Conservation (phyloP, 352 stramenopile genomes). For the Peronospora farinosa region DNA sequence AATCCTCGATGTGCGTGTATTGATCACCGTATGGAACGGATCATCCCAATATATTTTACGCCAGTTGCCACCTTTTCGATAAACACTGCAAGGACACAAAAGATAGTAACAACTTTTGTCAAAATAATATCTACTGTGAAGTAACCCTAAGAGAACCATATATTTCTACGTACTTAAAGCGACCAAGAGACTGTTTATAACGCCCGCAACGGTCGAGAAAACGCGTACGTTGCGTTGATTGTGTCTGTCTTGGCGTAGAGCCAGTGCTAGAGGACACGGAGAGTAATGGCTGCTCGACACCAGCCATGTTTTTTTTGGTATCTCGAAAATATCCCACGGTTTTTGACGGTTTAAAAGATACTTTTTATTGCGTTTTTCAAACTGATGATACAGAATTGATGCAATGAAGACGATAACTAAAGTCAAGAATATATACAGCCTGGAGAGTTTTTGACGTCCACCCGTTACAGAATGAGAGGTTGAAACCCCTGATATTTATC, state of each 20-base stretch:
- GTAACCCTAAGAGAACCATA: neutral
- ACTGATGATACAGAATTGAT: too few species aligned
- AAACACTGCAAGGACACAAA: conserved; percentile 36
- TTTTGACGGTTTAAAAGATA: too few species aligned
- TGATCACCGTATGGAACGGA: conserved; percentile 83
- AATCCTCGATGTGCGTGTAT: conserved; percentile 78
- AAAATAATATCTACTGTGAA: too few species aligned
- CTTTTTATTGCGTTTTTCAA: too few species aligned
- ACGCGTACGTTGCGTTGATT: conserved; percentile 13
- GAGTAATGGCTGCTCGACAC: conserved; percentile 35
- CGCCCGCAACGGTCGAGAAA: conserved; percentile 60
- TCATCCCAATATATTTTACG: conserved; percentile 80
- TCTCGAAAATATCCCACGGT: neutral
- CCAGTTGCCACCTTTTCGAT: conserved; percentile 71
- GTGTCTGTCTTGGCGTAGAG: conserved; percentile 3
- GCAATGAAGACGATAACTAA: too few species aligned
- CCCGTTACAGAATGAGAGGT: neutral
- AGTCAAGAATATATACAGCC: neutral
- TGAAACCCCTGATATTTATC: neutral
- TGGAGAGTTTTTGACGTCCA: neutral
- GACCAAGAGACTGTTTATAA: conserved; percentile 67
- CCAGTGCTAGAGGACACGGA: conserved; percentile 19
- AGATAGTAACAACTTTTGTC: neutral
- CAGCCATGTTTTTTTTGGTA: conserved; percentile 16
- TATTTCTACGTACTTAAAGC: conserved; percentile 50